Percentiles rank a stretch among this genome's conserved stretches.
phyloP scores from a whole-genome alignment of 257 asterid genomes.

The Primulina eburnea region DNA sequence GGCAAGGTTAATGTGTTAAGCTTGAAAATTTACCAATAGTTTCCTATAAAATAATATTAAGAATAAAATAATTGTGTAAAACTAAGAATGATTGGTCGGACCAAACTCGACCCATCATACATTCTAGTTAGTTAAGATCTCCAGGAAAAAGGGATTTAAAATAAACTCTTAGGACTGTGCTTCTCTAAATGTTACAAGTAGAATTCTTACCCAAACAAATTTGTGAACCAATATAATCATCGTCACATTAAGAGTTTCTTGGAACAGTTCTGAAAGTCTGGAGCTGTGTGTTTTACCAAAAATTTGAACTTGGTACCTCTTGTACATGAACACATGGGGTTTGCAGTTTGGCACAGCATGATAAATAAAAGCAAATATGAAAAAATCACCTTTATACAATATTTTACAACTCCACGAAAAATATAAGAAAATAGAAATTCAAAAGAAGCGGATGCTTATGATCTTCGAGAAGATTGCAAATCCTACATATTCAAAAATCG shows the following conservation, averaged over 20 bases:
- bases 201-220: background rate
- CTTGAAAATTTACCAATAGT: no score
- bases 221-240: background rate
- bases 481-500: conserved; percentile 29
- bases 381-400: background rate
- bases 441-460: conserved; percentile 8
- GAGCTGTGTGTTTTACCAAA: no score
- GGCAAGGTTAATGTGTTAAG: background rate
- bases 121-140: no score
- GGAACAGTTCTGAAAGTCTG: no score
- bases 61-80: no score
- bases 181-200: no score
- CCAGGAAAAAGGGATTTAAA: background rate
- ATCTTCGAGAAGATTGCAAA: conserved; percentile 17
- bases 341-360: no score
- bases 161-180: no score
- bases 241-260: background rate
- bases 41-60: no score
- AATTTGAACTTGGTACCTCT: background rate
- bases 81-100: no score
- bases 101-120: no score
- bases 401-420: conserved; percentile 28
- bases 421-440: conserved; percentile 21
- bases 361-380: no score
- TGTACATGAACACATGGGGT: background rate